Percentiles rank a stretch among this genome's conserved stretches.
These are phyloP conservation scores for Lasiosphaeria hispida DNA, from an alignment of 495 filamentous ascomycete species.

Conservation along the genomic window DNA sequence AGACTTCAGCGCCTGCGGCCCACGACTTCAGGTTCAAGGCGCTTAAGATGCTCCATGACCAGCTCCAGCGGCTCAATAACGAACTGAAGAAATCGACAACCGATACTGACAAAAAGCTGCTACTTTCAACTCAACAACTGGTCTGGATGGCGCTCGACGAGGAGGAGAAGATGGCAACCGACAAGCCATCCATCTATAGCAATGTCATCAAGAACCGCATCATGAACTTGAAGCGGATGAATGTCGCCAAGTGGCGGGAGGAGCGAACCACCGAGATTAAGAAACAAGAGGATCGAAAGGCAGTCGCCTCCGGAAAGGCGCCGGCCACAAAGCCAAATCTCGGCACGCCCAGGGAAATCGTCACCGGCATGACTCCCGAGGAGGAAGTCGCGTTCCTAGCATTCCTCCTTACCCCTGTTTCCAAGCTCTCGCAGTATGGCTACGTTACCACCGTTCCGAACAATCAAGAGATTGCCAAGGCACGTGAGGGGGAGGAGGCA, in stretches of 20 bases:
- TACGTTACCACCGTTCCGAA: slow-evolving; percentile 69
- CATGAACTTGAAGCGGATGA: slow-evolving; percentile 69
- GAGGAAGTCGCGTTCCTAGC: slow-evolving; percentile 67
- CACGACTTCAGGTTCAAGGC: slow-evolving; percentile 67
- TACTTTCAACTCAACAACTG: slow-evolving; percentile 66
- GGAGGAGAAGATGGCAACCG: slow-evolving; percentile 72
- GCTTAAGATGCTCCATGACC: slow-evolving; percentile 69
- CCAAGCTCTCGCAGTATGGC: slow-evolving; percentile 60
- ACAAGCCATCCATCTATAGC: slow-evolving; percentile 66
- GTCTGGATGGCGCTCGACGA: slow-evolving; percentile 78
- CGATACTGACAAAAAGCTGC: slow-evolving; percentile 41
- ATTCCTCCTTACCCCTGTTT: slow-evolving; percentile 57
- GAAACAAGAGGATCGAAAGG: slow-evolving; percentile 26
- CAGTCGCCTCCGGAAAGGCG: slow-evolving; percentile 10
- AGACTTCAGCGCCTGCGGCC: slow-evolving; percentile 60
- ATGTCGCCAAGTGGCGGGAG: slow-evolving; percentile 61
- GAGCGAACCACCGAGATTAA: slow-evolving; percentile 33
- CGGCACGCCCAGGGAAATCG: slow-evolving; percentile 45
- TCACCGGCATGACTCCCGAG: slow-evolving; percentile 62
- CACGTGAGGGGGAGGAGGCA: slow-evolving; percentile 60
- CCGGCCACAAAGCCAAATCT: slow-evolving; percentile 24
- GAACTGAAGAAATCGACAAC: slow-evolving; percentile 54
- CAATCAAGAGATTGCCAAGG: slow-evolving; percentile 46
- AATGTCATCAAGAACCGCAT: slow-evolving; percentile 82
- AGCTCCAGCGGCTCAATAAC: slow-evolving; percentile 70